Conservation (phyloP, 305 asterid species). For the Coffea humblotiana region DNA sequence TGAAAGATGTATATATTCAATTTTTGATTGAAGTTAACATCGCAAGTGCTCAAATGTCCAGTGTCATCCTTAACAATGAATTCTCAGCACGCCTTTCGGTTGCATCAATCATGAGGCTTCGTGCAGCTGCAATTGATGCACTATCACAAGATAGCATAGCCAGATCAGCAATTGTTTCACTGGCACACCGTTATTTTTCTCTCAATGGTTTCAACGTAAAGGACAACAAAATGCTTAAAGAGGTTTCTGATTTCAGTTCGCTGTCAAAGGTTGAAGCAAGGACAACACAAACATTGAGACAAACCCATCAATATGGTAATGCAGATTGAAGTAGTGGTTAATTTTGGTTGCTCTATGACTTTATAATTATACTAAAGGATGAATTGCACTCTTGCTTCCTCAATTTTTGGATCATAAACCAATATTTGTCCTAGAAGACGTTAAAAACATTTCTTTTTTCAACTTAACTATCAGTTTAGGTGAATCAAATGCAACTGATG, state of each 20-base stretch:
- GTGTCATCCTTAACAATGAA: slow-evolving; percentile 32
- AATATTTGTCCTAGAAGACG: neutral
- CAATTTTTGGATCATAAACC: neutral
- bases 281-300: neutral
- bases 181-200: slow-evolving; percentile 19
- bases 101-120: slow-evolving; percentile 36
- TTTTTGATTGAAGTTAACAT: neutral
- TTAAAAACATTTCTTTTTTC: no score
- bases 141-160: slow-evolving; percentile 23
- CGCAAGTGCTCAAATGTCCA: slow-evolving; percentile 15
- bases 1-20: neutral
- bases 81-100: slow-evolving; percentile 38
- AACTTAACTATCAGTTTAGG: neutral
- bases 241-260: neutral
- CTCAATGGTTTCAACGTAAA: neutral
- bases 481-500: neutral
- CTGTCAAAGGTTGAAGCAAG: neutral
- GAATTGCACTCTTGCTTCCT: neutral
- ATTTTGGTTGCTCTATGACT: neutral
- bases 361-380: no score
- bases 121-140: slow-evolving; percentile 31
- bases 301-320: neutral
- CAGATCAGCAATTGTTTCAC: slow-evolving; percentile 24
- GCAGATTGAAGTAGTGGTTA: neutral
- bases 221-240: neutral